A percentile compares a stretch with the other conserved stretches of the same genome.
These are phyloP conservation scores for Beauveria brongniartii DNA, from an alignment of 2,329 filamentous ascomycete genomes.

Conservation along the genomic window DNA sequence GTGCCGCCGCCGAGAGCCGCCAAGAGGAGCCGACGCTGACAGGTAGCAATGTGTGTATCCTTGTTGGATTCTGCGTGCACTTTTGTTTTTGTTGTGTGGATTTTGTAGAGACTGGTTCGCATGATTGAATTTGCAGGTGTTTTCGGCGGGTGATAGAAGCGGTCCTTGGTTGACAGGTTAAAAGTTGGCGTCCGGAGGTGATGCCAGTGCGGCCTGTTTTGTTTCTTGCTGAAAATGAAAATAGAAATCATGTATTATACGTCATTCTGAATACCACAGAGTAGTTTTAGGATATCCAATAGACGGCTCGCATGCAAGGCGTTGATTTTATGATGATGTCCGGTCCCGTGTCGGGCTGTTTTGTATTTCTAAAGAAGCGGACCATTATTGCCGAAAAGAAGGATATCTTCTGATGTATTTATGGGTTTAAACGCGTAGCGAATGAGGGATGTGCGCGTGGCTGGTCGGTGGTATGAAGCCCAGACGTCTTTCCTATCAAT, in stretches of 20 bases:
- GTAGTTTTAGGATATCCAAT: background rate
- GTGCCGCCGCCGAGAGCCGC: constrained; percentile 1
- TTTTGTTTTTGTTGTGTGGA: background rate
- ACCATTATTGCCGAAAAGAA: too few species aligned
- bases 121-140: background rate
- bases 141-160: background rate
- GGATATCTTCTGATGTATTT: too few species aligned
- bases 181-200: background rate
- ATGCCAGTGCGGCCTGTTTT: background rate
- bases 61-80: background rate
- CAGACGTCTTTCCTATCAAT: too few species aligned
- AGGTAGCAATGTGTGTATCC: background rate
- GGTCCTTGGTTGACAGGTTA: background rate
- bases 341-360: too few species aligned
- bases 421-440: too few species aligned
- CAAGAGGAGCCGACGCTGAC: background rate
- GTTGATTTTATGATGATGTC: background rate
- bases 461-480: too few species aligned
- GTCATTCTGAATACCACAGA: background rate
- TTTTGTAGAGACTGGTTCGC: background rate
- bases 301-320: background rate
- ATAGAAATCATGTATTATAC: constrained; percentile 5
- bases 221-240: background rate
- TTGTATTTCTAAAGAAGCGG: too few species aligned
- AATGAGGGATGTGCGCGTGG: too few species aligned